These are phyloP conservation scores for Sextonia rubra DNA, from an alignment of 164 flowering plant genomes.

Conservation along the genomic window DNA sequence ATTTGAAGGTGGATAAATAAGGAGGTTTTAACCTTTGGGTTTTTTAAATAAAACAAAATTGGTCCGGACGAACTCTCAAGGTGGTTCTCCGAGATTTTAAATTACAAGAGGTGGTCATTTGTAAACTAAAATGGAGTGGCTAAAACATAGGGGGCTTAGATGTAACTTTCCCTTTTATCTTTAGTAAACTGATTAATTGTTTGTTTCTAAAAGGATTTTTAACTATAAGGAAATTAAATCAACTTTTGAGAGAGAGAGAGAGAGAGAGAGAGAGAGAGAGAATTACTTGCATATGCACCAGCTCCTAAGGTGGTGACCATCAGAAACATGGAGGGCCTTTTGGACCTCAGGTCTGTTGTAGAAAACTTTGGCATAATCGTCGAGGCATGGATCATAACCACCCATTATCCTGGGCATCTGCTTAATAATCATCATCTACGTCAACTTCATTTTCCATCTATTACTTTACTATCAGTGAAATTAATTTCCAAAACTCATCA, in stretches of 20 bases:
- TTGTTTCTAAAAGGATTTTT: not conserved
- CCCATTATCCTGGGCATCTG: slow-evolving; percentile 87
- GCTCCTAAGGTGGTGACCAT: slow-evolving; percentile 49
- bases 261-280: slow-evolving; percentile 16
- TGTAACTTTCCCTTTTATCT: not conserved
- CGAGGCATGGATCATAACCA: slow-evolving; percentile 93
- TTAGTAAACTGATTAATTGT: not conserved
- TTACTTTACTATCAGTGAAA: too few relatives aligned
- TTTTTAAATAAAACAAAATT: too few relatives aligned
- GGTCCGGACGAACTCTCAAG: too few relatives aligned
- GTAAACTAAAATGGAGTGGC: too few relatives aligned
- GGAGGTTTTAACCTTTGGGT: too few relatives aligned
- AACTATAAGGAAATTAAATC: not conserved
- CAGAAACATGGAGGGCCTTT: slow-evolving; percentile 81
- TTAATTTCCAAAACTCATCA: too few relatives aligned
- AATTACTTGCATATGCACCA: slow-evolving; percentile 99
- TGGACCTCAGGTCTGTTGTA: slow-evolving; percentile 87
- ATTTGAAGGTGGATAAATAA: too few relatives aligned
- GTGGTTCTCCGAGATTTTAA: too few relatives aligned
- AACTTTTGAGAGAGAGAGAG: slow-evolving; percentile 8
- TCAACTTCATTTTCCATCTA: too few relatives aligned
- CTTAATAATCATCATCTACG: not conserved
- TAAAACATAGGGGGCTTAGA: too few relatives aligned
- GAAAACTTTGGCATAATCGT: slow-evolving; percentile 56
- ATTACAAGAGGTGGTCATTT: too few relatives aligned